Evolutionary conservation across 2,329 filamentous ascomycete genomes (phyloP).

Genomic region (Fusarium mexicanum): DNA sequence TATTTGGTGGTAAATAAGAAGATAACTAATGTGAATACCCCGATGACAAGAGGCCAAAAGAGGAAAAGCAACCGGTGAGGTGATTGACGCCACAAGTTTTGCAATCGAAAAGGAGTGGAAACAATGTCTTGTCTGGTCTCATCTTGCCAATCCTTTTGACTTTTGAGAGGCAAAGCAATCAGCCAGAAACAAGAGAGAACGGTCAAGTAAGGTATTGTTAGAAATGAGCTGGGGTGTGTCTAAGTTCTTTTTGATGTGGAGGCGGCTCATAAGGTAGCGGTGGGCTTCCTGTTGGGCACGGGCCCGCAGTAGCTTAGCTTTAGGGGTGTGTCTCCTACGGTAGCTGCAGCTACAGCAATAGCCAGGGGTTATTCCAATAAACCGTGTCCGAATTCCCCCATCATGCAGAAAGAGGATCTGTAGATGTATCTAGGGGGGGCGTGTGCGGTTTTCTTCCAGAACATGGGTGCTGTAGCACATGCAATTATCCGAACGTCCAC

Average conservation of each 20-base stretch:
- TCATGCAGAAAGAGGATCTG: constrained; percentile 19
- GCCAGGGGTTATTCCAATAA: constrained; percentile 37
- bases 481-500: constrained; percentile 22
- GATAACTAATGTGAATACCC: constrained; percentile 23
- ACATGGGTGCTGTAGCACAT: constrained; percentile 18
- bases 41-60: constrained; percentile 20
- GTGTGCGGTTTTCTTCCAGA: constrained; percentile 16
- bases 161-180: background rate
- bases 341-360: background rate
- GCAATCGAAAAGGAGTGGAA: constrained; percentile 35
- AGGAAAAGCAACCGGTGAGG: constrained; percentile 37
- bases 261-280: constrained; percentile 17
- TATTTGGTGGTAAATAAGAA: constrained; percentile 20
- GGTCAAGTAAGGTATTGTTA: background rate
- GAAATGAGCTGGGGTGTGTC: constrained; percentile 10
- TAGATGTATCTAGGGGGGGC: constrained; percentile 1
- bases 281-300: background rate
- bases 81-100: constrained; percentile 44
- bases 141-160: constrained; percentile 22
- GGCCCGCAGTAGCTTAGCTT: constrained; percentile 11
- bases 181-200: background rate
- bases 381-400: constrained; percentile 16
- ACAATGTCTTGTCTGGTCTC: constrained; percentile 1
- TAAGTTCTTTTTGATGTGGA: constrained; percentile 1
- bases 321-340: constrained; percentile 11